Conservation (phyloP, 306 rosid species). For the Prunus mume region DNA sequence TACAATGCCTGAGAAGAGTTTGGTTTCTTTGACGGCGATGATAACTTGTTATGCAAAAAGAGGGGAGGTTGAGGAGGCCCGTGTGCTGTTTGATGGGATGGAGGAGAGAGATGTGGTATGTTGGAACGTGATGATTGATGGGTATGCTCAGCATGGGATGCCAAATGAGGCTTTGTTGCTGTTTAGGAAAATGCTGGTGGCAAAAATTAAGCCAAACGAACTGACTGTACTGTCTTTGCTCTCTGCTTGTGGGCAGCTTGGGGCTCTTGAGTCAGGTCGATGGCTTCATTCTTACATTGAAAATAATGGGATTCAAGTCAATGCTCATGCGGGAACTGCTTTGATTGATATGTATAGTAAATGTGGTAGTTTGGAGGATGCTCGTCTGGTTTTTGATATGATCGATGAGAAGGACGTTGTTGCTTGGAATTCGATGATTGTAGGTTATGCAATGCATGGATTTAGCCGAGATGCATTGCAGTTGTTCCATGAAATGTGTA, state of each 20-base stretch:
- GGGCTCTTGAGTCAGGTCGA: constrained; percentile 69
- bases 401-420: constrained; percentile 53
- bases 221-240: constrained; percentile 60
- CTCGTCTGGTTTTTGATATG: constrained; percentile 48
- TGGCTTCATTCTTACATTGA: constrained; percentile 69
- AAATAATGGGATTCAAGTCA: constrained; percentile 38
- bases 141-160: constrained; percentile 61
- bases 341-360: constrained; percentile 79
- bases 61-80: constrained; percentile 58
- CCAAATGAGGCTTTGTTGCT: constrained; percentile 59
- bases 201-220: constrained; percentile 56
- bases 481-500: constrained; percentile 57
- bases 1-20: constrained; percentile 58
- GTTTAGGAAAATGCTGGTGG: constrained; percentile 58
- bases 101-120: constrained; percentile 56
- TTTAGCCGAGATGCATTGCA: constrained; percentile 53
- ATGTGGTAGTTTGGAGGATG: constrained; percentile 73
- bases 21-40: constrained; percentile 65
- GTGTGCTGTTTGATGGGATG: constrained; percentile 52
- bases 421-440: constrained; percentile 80
- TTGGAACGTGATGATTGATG: constrained; percentile 90
- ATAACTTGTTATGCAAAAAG: constrained; percentile 57
- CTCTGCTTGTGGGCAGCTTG: constrained; percentile 79
- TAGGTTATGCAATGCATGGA: constrained; percentile 74
- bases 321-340: constrained; percentile 62